Conservation (phyloP, 305 asterid species). For the Ruellia speciosa region DNA sequence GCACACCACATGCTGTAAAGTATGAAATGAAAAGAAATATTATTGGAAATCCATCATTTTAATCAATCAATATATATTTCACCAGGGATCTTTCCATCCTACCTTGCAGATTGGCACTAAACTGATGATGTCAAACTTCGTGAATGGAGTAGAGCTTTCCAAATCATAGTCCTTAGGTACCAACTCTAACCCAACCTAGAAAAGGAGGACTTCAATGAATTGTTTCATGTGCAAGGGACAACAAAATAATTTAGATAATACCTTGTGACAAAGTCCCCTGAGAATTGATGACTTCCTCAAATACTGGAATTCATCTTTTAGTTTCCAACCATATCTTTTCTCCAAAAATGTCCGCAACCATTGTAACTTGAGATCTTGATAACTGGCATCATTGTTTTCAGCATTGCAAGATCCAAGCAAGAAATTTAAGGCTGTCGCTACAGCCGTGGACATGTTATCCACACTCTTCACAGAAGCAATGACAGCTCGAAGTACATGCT, state of each 20-base stretch:
- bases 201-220: constrained; percentile 24
- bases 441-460: constrained; percentile 59
- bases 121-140: constrained; percentile 72
- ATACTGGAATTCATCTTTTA: constrained; percentile 70
- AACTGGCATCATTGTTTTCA: constrained; percentile 33
- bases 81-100: constrained; percentile 19
- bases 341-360: constrained; percentile 64
- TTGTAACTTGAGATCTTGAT: constrained; percentile 51
- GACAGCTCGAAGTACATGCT: constrained; percentile 92
- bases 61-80: background rate
- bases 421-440: constrained; percentile 77
- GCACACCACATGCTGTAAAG: constrained; percentile 83
- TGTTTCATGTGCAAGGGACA: constrained; percentile 21
- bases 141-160: constrained; percentile 76
- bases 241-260: constrained; percentile 26
- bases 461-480: constrained; percentile 67
- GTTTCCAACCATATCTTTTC: constrained; percentile 72
- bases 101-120: constrained; percentile 90
- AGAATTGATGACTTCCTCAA: constrained; percentile 81
- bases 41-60: constrained; percentile 18
- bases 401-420: constrained; percentile 59
- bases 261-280: constrained; percentile 98
- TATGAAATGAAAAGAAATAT: constrained; percentile 17
- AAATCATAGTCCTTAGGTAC: constrained; percentile 81
- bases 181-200: constrained; percentile 88